Conservation (phyloP, 2,329 filamentous ascomycete species). For the Phyllosticta citribraziliensis region DNA sequence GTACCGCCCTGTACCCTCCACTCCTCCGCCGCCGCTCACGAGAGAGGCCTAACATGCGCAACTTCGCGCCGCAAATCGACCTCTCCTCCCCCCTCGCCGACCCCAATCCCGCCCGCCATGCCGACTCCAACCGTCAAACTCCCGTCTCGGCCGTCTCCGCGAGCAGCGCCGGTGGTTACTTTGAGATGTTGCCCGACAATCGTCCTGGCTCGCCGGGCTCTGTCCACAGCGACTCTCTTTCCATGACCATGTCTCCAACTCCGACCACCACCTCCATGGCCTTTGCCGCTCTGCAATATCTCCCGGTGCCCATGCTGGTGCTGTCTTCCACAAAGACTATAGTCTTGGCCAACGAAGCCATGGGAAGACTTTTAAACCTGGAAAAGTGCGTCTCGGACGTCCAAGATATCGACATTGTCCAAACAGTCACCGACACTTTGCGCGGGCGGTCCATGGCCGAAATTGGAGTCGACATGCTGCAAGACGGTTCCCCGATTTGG, state of each 20-base stretch:
- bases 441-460: slow-evolving; percentile 58
- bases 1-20: neutral
- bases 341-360: slow-evolving; percentile 64
- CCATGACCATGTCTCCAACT: slow-evolving; percentile 19
- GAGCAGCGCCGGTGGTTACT: slow-evolving; percentile 21
- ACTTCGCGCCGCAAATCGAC: slow-evolving; percentile 3
- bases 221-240: slow-evolving; percentile 23
- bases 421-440: slow-evolving; percentile 48
- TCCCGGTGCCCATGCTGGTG: slow-evolving; percentile 63
- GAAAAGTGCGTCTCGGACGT: slow-evolving; percentile 30
- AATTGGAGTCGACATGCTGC: slow-evolving; percentile 63
- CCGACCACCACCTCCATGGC: slow-evolving; percentile 23
- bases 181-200: slow-evolving; percentile 17
- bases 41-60: slow-evolving; percentile 2
- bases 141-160: slow-evolving; percentile 12
- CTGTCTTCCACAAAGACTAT: slow-evolving; percentile 60
- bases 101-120: slow-evolving; percentile 1
- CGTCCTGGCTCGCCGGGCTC: slow-evolving; percentile 16
- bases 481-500: slow-evolving; percentile 49
- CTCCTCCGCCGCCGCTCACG: too few relatives aligned
- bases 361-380: slow-evolving; percentile 59
- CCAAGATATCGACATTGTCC: slow-evolving; percentile 28
- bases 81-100: neutral
- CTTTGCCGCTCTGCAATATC: slow-evolving; percentile 55
- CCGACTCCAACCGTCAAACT: slow-evolving; percentile 2